Percentiles rank a stretch among this genome's conserved stretches.
These are phyloP conservation scores for Pisolithus microcarpus DNA, from an alignment of 768 basidiomycete species.

Conservation along the genomic window DNA sequence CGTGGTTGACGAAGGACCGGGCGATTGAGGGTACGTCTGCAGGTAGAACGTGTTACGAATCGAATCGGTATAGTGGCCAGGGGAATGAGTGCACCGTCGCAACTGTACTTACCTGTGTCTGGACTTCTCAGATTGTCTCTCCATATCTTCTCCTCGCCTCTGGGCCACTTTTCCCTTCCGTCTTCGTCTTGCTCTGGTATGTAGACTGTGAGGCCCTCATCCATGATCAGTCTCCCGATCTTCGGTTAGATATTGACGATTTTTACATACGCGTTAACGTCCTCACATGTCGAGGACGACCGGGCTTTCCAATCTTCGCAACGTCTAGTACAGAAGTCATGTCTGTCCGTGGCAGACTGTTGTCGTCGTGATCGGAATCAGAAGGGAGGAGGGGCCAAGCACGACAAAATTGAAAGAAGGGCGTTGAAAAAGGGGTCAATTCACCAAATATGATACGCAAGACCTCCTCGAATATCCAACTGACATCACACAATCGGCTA, in stretches of 20 bases:
- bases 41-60: constrained; percentile 1
- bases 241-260: not conserved
- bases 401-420: no score
- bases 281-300: constrained; percentile 55
- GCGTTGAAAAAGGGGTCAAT: not conserved
- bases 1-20: constrained; percentile 72
- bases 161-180: constrained; percentile 83
- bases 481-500: not conserved
- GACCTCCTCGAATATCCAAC: not conserved
- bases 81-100: not conserved
- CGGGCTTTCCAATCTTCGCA: constrained; percentile 51
- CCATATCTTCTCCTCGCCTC: constrained; percentile 72
- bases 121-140: constrained; percentile 52
- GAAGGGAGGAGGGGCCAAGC: no score
- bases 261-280: constrained; percentile 49
- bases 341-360: not conserved
- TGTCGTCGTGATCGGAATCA: not conserved
- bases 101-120: constrained; percentile 41
- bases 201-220: constrained; percentile 49
- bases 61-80: not conserved
- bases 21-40: constrained; percentile 58
- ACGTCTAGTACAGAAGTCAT: constrained; percentile 68
- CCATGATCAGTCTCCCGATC: not conserved
- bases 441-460: not conserved
- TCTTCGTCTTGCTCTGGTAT: constrained; percentile 67